Evolutionary conservation across 768 basidiomycete species (phyloP), one percentile per base, ranked within the genome.

Genomic region (Neoboletus subvelutipes): DNA sequence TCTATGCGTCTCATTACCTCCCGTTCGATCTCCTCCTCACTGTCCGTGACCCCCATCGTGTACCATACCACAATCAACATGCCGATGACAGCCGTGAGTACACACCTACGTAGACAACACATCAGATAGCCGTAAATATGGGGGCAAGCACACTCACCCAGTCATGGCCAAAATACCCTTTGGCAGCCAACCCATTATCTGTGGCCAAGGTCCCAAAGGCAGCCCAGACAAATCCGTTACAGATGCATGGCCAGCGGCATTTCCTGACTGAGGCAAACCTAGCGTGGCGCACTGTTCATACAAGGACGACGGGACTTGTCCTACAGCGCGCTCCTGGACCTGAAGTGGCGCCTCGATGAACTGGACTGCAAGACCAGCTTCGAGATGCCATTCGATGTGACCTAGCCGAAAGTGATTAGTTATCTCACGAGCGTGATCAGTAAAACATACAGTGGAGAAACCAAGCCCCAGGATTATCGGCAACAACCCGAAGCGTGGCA

Each of bases 381-480:
- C 81, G 5, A 94, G 74, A 71, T 94, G 91, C 90, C 92, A 94
- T 68, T 92, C 88, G 61, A 90, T 88, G 72, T 91, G 89, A 68
- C 87, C 87, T 89, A 56, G 24, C 15, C 45, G 20, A 54, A 28
- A 45, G 29, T 17, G 29, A 46, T 33, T 2, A 55, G 34, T 11
- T 5, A 24, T 45, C 37, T 18, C 41, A 26, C 22, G 45, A 55
- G 18, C 43, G 28, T 33, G 33, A 36, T 48, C 45, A 15, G 33
- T 39, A 64, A 48, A 33, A 76, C 86, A 53, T 66, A 87, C 86
- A 93, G 70, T 92, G 90, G 69, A 93, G 82, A 60, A 93, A 71
- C 90, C 92, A 95, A 9, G 82, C 86, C 12, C 96, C 96, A 1
- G 96, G 96, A 73, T 98, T 98, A 70, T 98, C 91, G 1, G 92